These are phyloP conservation scores for Penicillium sp. DNA, from an alignment of 2,329 filamentous ascomycete genomes.

Conservation along the genomic window DNA sequence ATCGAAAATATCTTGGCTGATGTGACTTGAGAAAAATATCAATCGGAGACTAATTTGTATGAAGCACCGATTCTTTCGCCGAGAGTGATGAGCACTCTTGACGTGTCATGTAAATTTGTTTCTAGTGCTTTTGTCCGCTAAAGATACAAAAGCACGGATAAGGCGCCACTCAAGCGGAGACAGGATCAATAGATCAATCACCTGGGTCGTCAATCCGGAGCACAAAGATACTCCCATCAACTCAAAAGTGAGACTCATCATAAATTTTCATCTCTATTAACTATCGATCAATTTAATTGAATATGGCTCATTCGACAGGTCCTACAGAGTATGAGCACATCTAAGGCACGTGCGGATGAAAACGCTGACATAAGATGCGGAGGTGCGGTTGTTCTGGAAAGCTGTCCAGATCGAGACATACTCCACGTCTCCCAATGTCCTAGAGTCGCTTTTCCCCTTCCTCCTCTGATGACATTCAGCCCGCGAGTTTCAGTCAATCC, in stretches of 20 bases:
- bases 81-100: too few species aligned
- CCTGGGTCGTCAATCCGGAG: too few species aligned
- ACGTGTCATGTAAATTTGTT: too few species aligned
- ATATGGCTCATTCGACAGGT: not conserved
- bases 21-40: too few species aligned
- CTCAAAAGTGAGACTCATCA: not conserved
- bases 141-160: too few species aligned
- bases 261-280: not conserved
- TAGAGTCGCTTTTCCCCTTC: constrained; percentile 2
- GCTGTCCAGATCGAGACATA: constrained; percentile 27
- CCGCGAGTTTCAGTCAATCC: constrained; percentile 21
- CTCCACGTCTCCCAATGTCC: constrained; percentile 15
- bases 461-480: constrained; percentile 28
- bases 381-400: constrained; percentile 22
- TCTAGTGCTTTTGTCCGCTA: too few species aligned
- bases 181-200: too few species aligned
- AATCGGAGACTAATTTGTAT: too few species aligned
- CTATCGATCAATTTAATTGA: not conserved
- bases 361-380: constrained; percentile 29
- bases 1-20: too few species aligned
- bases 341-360: constrained; percentile 13
- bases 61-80: too few species aligned
- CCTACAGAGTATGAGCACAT: not conserved
- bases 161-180: too few species aligned
- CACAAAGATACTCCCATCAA: not conserved